These are phyloP conservation scores for Sambucus nigra DNA, from an alignment of 129 eudicot species.

Conservation along the genomic window DNA sequence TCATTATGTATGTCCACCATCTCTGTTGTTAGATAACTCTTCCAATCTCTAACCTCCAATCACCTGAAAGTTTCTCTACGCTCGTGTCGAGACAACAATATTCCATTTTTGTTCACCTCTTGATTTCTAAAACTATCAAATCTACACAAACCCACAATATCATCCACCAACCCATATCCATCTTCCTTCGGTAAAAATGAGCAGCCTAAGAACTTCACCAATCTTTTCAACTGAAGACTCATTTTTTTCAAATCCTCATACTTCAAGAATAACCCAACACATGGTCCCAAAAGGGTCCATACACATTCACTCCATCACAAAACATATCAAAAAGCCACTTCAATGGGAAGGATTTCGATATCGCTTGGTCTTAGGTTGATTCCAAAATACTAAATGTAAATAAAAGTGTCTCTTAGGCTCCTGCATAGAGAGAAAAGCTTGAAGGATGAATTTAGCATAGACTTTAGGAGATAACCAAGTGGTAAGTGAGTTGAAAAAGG, in stretches of 20 bases:
- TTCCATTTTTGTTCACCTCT: constrained; percentile 50
- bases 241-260: constrained; percentile 37
- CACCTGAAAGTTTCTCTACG: constrained; percentile 23
- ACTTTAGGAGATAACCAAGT: constrained; percentile 17
- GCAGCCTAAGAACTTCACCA: constrained; percentile 33
- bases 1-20: constrained; percentile 29
- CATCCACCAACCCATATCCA: constrained; percentile 31
- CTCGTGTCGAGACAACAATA: constrained; percentile 13
- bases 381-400: constrained; percentile 25
- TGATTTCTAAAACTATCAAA: constrained; percentile 29
- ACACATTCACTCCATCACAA: constrained; percentile 20
- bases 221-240: constrained; percentile 3
- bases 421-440: constrained; percentile 58
- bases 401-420: constrained; percentile 45
- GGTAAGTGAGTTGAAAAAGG: constrained; percentile 42
- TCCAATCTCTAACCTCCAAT: constrained; percentile 45
- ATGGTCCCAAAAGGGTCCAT: constrained; percentile 60
- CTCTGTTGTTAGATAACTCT: constrained; percentile 22
- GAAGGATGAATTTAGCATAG: constrained; percentile 23
- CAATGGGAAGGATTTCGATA: background rate
- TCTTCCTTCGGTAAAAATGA: constrained; percentile 29
- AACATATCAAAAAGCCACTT: constrained; percentile 14
- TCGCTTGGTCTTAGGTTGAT: background rate
- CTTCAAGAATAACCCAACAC: constrained; percentile 28
- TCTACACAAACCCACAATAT: constrained; percentile 32